A percentile compares a stretch with the other conserved stretches of the same genome.
Evolutionary conservation across 306 rosid genomes (phyloP).

Genomic region (Fagus sylvatica): DNA sequence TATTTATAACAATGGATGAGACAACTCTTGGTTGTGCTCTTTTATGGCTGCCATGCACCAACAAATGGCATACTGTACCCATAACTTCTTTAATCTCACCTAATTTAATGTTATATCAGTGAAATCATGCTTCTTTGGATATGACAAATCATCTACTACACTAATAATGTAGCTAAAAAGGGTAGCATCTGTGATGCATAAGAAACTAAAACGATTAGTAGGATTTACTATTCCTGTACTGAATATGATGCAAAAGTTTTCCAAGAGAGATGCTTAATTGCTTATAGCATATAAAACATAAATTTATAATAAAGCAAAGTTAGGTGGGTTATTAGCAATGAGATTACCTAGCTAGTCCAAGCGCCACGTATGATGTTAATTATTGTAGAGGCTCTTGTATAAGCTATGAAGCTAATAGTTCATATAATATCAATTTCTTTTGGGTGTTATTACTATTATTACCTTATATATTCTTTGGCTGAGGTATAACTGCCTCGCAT

Average conservation of each 20-base stretch:
- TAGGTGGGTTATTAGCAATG: not conserved
- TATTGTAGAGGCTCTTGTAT: not conserved
- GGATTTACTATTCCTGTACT: not conserved
- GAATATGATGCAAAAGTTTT: not conserved
- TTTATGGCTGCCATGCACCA: not conserved
- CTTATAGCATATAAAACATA: too few species aligned
- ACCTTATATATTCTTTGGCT: not conserved
- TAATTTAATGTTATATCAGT: not conserved
- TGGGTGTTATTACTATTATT: not conserved
- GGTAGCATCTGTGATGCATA: not conserved
- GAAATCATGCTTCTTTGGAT: not conserved
- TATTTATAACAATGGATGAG: not conserved
- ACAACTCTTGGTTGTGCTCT: not conserved
- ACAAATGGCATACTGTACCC: not conserved
- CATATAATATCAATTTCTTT: not conserved
- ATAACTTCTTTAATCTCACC: not conserved
- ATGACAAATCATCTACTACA: not conserved
- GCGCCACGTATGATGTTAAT: not conserved
- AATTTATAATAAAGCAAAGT: not conserved
- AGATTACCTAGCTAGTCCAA: not conserved
- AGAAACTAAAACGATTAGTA: not conserved
- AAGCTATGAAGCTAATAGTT: not conserved
- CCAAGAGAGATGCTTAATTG: not conserved
- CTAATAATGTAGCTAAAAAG: not conserved
- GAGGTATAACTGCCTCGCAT: not conserved